phyloP scores from a whole-genome alignment of 257 asterid species.

The Mentha longifolia region DNA sequence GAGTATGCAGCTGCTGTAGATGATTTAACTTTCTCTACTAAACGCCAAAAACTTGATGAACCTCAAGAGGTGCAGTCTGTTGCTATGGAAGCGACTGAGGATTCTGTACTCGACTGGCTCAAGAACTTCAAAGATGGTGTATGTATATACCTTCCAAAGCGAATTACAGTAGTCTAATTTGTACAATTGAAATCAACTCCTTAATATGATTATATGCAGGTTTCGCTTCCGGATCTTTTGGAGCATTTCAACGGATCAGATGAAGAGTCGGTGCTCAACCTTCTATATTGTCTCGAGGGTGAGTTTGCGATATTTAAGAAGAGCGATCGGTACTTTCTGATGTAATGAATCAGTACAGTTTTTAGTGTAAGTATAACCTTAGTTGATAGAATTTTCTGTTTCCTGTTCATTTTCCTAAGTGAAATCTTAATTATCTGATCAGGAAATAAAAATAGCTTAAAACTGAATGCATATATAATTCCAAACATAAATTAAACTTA shows the following conservation, averaged over 20 bases:
- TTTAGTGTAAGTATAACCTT: constrained; percentile 31
- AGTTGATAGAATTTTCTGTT: no score
- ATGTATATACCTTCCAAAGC: constrained; percentile 32
- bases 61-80: constrained; percentile 34
- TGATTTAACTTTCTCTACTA: constrained; percentile 39
- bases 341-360: constrained; percentile 47
- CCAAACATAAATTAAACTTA: no score
- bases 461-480: no score
- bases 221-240: constrained; percentile 52
- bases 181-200: neutral
- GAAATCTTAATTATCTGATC: neutral
- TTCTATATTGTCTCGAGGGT: constrained; percentile 64
- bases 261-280: constrained; percentile 50
- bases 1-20: constrained; percentile 34
- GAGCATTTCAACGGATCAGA: constrained; percentile 72
- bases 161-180: neutral
- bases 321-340: constrained; percentile 55
- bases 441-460: no score
- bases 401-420: constrained; percentile 13
- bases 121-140: constrained; percentile 74
- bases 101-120: constrained; percentile 60
- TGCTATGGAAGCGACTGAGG: constrained; percentile 53
- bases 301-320: constrained; percentile 73
- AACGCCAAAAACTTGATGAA: constrained; percentile 63
- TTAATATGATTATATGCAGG: constrained; percentile 52